Evolutionary conservation across 2,329 filamentous ascomycete species (phyloP).

Genomic region (Aspergillus latus): DNA sequence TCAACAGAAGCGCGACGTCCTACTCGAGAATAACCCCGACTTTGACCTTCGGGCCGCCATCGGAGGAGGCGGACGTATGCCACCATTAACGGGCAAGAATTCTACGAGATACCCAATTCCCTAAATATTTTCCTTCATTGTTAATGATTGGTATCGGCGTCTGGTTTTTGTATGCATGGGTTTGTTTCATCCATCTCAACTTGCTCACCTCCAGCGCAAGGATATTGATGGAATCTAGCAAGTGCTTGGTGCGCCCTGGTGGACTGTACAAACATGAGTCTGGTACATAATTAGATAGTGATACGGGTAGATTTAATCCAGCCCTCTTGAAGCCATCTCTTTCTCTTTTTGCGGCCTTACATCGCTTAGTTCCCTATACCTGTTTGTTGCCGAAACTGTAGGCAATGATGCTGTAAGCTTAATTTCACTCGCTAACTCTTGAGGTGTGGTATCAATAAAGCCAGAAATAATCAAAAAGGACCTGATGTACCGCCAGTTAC

Average conservation of each 20-base stretch:
- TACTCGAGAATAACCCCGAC: conserved; percentile 80
- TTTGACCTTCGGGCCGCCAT: conserved; percentile 65
- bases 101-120: conserved; percentile 27
- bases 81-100: conserved; percentile 24
- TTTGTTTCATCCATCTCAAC: neutral
- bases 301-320: conserved; percentile 3
- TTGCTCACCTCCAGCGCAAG: neutral
- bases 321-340: neutral
- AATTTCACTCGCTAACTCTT: neutral
- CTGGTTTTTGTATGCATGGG: neutral
- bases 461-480: neutral
- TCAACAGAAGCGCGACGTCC: conserved; percentile 66
- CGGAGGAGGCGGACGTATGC: conserved; percentile 29
- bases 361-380: neutral
- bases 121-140: conserved; percentile 14
- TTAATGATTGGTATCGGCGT: conserved; percentile 2
- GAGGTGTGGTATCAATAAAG: neutral
- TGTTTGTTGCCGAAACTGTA: neutral
- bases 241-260: conserved; percentile 1
- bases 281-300: conserved; percentile 2
- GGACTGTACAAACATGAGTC: conserved; percentile 1
- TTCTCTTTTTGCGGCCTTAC: neutral
- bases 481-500: neutral
- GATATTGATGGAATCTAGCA: neutral
- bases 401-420: neutral